Evolutionary conservation across 257 asterid genomes (phyloP).

Genomic region (Solanum tacnaense): DNA sequence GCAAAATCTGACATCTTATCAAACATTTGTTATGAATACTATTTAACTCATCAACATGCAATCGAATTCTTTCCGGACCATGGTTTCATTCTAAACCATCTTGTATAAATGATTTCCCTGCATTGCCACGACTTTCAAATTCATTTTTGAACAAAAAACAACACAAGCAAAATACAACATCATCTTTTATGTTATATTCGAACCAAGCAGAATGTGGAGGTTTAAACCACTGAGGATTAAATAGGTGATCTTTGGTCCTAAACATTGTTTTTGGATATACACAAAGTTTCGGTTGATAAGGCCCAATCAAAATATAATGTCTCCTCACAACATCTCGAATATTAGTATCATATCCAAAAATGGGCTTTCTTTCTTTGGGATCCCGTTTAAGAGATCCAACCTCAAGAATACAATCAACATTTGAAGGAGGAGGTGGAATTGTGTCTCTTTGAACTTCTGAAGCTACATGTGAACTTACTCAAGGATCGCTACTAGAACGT

Average conservation of each 20-base stretch:
- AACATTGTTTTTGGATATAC: not conserved
- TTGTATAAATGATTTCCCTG: not conserved
- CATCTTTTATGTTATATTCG: not conserved
- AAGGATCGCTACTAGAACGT: not conserved
- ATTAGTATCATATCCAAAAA: not conserved
- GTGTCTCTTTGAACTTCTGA: not conserved
- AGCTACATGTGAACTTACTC: not conserved
- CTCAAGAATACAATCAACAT: not conserved
- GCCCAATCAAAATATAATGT: not conserved
- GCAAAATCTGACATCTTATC: not conserved
- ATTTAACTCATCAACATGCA: not conserved
- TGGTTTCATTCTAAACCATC: not conserved
- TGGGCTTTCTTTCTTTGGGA: not conserved
- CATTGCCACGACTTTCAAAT: not conserved
- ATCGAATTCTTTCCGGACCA: not conserved
- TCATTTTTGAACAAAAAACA: not conserved
- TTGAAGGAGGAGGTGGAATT: not conserved
- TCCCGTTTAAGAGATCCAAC: not conserved
- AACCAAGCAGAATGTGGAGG: not conserved
- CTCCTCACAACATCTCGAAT: not conserved
- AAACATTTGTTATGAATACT: not conserved
- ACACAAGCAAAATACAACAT: not conserved
- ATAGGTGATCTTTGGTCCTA: not conserved
- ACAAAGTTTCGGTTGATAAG: not conserved
- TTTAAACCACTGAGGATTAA: not conserved